Evolutionary conservation across 345 rosid genomes (phyloP), one percentile per base, ranked within the genome.

Genomic region (Rhizophora apiculata): DNA sequence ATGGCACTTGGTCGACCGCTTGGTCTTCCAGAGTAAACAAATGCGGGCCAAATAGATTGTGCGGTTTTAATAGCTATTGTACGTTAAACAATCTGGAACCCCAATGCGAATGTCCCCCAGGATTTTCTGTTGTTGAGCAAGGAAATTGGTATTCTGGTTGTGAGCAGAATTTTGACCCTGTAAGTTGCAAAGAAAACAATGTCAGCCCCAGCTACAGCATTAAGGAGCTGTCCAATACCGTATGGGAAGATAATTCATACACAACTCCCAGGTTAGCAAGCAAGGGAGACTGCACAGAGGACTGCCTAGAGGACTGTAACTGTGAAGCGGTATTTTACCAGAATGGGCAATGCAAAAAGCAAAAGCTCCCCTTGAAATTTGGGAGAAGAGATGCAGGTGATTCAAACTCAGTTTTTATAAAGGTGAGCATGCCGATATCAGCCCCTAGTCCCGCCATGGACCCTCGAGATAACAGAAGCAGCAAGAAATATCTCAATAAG

Each of bases 271-370:
- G 39, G 0, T 18, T 34, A 13, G 10, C 54, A 48, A 48, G 16
- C 2, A 59, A 68, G 21, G 75, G 65, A 20, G 63, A 62, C 4
- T 81, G 81, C 8, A 0, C 3, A 4, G 21, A 62, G 53, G 79
- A 73, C 10, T 79, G 80, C 37, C 36, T 58, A 52, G 1, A 29
- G 26, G 78, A 81, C 34, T 72, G 24, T 24, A 72, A 68, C 51
- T 81, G 84, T n/a, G 70, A 81, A 67, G 84, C 70, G 11, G 82
- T 74, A 0, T 60, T 79, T 9, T 79, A 32, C 37, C 59, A 6
- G 0, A n/a, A 32, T 13, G 53, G 67, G 10, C 8, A 48, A 15
- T 72, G 83, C 64, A 65, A 22, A 2, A 69, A 65, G 68, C 81
- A 69, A 48, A 63, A 58, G 66, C 76, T 79, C 31, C 85, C 81